Conservation (phyloP, 73 alveolate genomes). For the Effrenium voratum region DNA sequence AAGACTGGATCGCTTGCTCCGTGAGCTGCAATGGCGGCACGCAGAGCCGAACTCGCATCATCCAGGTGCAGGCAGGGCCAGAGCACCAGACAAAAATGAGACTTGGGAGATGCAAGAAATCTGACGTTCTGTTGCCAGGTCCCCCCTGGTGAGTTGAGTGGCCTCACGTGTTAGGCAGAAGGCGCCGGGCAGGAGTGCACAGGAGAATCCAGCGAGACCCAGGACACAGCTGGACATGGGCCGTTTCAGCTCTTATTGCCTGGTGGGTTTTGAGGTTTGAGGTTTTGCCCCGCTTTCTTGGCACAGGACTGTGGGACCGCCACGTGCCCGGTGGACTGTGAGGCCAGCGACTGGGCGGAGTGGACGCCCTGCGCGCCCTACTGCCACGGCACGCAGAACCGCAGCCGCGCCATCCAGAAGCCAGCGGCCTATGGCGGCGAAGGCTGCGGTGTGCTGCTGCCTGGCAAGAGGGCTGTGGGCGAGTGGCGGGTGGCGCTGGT, state of each 20-base stretch:
- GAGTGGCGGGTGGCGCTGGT: no score
- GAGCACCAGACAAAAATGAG: background rate
- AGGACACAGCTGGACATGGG: background rate
- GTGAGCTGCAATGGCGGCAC: constrained; percentile 9
- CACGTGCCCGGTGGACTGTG: constrained; percentile 50
- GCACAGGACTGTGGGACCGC: constrained; percentile 32
- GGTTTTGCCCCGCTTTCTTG: background rate
- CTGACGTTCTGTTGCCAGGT: background rate
- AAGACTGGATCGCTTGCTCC: constrained; percentile 5
- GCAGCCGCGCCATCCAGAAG: constrained; percentile 57
- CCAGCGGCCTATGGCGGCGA: constrained; percentile 51
- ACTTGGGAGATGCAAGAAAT: background rate
- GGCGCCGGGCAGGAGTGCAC: constrained; percentile 41
- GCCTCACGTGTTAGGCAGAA: constrained; percentile 61
- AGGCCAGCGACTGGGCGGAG: constrained; percentile 42
- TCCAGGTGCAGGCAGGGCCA: constrained; percentile 1
- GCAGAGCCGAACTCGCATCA: constrained; percentile 10
- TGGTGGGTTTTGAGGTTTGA: background rate
- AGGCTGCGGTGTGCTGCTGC: constrained; percentile 42
- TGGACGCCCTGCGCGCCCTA: constrained; percentile 49
- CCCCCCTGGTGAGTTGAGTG: background rate
- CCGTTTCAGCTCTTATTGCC: background rate
- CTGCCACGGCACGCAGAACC: constrained; percentile 67
- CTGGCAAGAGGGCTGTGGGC: background rate
- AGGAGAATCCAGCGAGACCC: constrained; percentile 42